Evolutionary conservation across 2,329 filamentous ascomycete genomes (phyloP), one percentile per base, ranked within the genome.

Genomic region (Aureobasidium uvarum): DNA sequence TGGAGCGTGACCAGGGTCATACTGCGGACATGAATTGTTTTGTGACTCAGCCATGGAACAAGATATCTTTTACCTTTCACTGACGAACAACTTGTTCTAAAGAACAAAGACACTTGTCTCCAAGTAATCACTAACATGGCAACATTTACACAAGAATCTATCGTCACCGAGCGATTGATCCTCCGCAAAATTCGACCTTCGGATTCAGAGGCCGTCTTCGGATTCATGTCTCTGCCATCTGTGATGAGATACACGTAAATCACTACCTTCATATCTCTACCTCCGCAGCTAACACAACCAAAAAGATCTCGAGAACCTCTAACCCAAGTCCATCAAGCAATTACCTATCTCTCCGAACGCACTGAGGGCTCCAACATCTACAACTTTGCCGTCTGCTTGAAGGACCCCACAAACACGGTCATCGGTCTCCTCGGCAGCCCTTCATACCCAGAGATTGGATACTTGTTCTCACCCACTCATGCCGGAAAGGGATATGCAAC

Each of bases 401-500:
- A 64, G 14, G 20, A n/a, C n/a, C 2, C 41, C 39, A 45, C 28
- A 5, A 39, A 51, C n/a, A 56, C 43, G 43, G 6, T 69, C 10
- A 68, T 71, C n/a, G 70, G 70, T 18, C 5, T 68, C 11, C 46
- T 68, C 6, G 68, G 70, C 28, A 56, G 51, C n/a, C 33, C 43
- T 55, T 31, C 20, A 7, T 62, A 65, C 25, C 69, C 70, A 3
- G 62, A 69, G 23, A 67, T 71, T 13, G 69, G 69, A 14, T 71
- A 70, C 41, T 23, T 65, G 6, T 70, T 70, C 36, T 59, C 54
- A 20, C 66, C 69, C 5, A n/a, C 23, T 2, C 45, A 66, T 23
- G 66, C 65, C 36, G 65, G 67, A 20, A 55, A 65, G n/a, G 70
- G 70, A 7, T 69, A 67, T 39, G 70, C 70, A 18, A 68, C 68